A percentile compares a stretch with the other conserved stretches of the same genome.
Evolutionary conservation across 306 rosid genomes (phyloP).

Genomic region (Pachyrhizus erosus): DNA sequence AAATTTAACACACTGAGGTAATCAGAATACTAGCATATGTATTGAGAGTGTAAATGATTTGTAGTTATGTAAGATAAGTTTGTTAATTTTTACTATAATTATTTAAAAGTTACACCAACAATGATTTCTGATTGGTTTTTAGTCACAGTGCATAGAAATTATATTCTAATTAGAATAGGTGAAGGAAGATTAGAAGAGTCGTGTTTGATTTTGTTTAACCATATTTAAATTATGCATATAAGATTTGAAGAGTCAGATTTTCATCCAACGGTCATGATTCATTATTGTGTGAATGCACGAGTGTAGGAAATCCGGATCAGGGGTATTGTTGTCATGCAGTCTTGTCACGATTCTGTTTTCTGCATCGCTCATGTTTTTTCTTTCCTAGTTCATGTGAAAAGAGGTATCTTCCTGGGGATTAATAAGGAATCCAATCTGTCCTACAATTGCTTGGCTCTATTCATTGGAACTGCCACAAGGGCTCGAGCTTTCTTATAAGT

Average conservation of each 20-base stretch:
- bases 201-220: not conserved
- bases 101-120: too few relatives aligned
- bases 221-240: not conserved
- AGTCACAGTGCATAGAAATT: not conserved
- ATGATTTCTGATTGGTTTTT: too few relatives aligned
- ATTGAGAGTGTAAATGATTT: too few relatives aligned
- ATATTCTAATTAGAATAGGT: not conserved
- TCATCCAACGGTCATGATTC: not conserved
- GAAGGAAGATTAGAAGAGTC: not conserved
- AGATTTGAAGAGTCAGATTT: not conserved
- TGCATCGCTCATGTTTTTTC: conserved; percentile 10
- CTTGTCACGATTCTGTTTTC: conserved; percentile 29
- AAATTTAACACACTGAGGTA: not conserved
- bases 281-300: not conserved
- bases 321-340: conserved; percentile 1
- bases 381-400: not conserved
- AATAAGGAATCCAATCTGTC: conserved; percentile 19
- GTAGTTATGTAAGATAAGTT: too few relatives aligned
- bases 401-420: not conserved
- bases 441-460: conserved; percentile 3
- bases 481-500: not conserved
- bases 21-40: too few relatives aligned
- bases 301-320: not conserved
- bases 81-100: too few relatives aligned
- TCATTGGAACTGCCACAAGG: conserved; percentile 10